phyloP scores from a whole-genome alignment of 2,329 filamentous ascomycete genomes.

The Albifimbria verrucaria region DNA sequence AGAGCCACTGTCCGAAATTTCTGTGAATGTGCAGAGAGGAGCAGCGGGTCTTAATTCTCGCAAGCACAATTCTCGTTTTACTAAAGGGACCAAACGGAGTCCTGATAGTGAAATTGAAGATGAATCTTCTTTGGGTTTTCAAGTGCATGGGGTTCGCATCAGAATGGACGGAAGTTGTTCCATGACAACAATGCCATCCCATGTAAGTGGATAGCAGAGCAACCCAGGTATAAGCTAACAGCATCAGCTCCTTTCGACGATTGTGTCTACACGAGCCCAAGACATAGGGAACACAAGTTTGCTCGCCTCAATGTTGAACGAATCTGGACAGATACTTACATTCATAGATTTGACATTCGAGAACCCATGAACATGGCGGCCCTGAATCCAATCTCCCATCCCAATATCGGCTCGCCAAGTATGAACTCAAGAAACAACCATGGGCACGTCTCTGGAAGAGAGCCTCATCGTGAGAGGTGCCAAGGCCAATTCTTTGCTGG shows the following conservation, averaged over 20 bases:
- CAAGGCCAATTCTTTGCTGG: slow-evolving; percentile 10
- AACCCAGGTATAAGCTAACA: slow-evolving; percentile 10
- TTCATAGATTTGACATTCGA: slow-evolving; percentile 28
- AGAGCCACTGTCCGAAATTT: slow-evolving; percentile 29
- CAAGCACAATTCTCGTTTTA: slow-evolving; percentile 8
- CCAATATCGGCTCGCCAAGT: slow-evolving; percentile 35
- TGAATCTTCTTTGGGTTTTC: not conserved
- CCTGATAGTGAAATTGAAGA: slow-evolving; percentile 14
- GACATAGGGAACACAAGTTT: slow-evolving; percentile 21
- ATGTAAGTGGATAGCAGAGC: slow-evolving; percentile 16
- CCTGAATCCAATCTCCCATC: slow-evolving; percentile 33
- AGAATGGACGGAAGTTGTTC: not conserved
- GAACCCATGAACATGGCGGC: slow-evolving; percentile 30
- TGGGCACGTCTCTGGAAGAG: slow-evolving; percentile 20
- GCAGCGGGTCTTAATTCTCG: slow-evolving; percentile 17
- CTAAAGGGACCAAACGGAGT: slow-evolving; percentile 15
- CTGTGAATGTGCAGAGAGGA: slow-evolving; percentile 29
- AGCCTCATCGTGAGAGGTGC: slow-evolving; percentile 14
- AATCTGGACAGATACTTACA: slow-evolving; percentile 6
- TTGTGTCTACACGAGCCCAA: slow-evolving; percentile 16
- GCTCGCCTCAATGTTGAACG: not conserved
- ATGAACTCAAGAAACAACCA: slow-evolving; percentile 24
- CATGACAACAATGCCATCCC: slow-evolving; percentile 21
- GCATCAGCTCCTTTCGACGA: slow-evolving; percentile 19
- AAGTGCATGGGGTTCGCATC: not conserved